Percentiles rank a stretch among this genome's conserved stretches.
phyloP scores from a whole-genome alignment of 2,329 filamentous ascomycete genomes.

The Chalaropsis thielavioides region DNA sequence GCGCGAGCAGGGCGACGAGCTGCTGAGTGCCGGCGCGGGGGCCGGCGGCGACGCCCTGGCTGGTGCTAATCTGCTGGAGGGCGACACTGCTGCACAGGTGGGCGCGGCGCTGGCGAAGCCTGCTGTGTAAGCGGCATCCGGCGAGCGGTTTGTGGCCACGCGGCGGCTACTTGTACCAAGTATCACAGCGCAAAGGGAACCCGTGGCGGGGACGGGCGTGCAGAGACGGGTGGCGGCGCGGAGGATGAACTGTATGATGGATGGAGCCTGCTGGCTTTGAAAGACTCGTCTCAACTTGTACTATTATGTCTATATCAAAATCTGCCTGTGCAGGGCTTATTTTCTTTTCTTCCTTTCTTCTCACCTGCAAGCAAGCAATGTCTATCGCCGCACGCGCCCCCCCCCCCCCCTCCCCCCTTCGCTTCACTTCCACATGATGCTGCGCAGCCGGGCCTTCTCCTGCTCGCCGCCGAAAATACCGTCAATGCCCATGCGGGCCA shows the following conservation, averaged over 20 bases:
- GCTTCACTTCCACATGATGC: conserved; percentile 32
- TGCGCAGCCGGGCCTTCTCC: conserved; percentile 43
- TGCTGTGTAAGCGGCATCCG: conserved; percentile 30
- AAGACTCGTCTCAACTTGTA: conserved; percentile 8
- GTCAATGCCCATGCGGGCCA: conserved; percentile 48
- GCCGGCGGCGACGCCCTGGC: conserved; percentile 16
- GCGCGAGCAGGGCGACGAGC: conserved; percentile 77
- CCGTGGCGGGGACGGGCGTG: too few species aligned
- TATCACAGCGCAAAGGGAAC: neutral
- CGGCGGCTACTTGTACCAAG: neutral
- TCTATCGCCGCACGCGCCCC: neutral
- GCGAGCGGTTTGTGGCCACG: neutral
- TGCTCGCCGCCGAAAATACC: conserved; percentile 51
- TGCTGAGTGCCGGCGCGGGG: conserved; percentile 35
- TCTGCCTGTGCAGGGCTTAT: neutral
- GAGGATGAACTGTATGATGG: neutral
- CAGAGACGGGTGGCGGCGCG: neutral
- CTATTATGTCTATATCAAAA: conserved; percentile 12
- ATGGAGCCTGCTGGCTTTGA: neutral
- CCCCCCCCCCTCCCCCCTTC: neutral
- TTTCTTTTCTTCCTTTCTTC: neutral
- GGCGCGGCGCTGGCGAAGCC: conserved; percentile 38
- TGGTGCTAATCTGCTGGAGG: conserved; percentile 22
- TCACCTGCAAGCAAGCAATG: neutral
- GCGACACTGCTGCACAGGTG: conserved; percentile 34